Evolutionary conservation across 1,139 yeast genomes (phyloP).

Genomic region (Nakaseomyces delphensis): DNA sequence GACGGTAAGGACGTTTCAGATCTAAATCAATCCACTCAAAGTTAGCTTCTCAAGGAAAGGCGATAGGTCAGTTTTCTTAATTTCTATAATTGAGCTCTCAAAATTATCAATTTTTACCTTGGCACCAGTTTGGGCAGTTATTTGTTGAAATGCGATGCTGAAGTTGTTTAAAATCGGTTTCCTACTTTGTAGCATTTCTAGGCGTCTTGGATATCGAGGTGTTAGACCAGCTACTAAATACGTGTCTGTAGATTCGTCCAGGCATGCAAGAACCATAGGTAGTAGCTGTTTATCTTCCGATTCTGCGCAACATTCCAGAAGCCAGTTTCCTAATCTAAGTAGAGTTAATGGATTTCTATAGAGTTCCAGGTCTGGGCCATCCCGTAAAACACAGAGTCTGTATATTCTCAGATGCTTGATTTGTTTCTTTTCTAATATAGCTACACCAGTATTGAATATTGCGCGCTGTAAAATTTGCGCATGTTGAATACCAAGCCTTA

Average conservation of each 20-base stretch:
- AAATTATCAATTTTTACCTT: conserved; percentile 87
- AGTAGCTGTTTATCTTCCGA: conserved; percentile 54
- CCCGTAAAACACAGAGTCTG: conserved; percentile 79
- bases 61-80: conserved; percentile 75
- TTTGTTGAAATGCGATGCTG: conserved; percentile 83
- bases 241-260: conserved; percentile 65
- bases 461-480: conserved; percentile 79
- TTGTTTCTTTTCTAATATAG: conserved; percentile 71
- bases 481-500: conserved; percentile 62
- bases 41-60: conserved; percentile 78
- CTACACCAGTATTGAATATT: conserved; percentile 84
- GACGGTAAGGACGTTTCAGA: no score
- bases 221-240: conserved; percentile 87
- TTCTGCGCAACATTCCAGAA: conserved; percentile 82
- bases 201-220: conserved; percentile 66
- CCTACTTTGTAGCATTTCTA: conserved; percentile 36
- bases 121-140: conserved; percentile 76
- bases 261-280: conserved; percentile 83
- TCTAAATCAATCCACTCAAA: conserved; percentile 38
- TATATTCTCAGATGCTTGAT: conserved; percentile 74
- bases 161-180: conserved; percentile 58
- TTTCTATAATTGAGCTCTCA: conserved; percentile 88
- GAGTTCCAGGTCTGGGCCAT: conserved; percentile 72
- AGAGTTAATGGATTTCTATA: conserved; percentile 83
- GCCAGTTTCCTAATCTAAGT: conserved; percentile 80